Evolutionary conservation across 192 early-diverging fungal genomes (phyloP).

Genomic region (Cetraspora pellucida): DNA sequence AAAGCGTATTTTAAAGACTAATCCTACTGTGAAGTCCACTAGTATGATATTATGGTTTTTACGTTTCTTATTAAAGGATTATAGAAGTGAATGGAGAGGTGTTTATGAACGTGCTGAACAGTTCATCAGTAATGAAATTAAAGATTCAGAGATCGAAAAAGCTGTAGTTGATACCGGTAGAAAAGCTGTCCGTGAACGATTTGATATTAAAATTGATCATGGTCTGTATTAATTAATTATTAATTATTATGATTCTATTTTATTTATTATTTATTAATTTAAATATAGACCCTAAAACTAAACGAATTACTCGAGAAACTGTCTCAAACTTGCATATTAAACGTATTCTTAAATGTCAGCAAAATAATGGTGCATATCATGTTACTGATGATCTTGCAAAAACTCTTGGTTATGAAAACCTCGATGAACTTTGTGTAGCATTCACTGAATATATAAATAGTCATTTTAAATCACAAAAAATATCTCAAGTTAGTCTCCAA

Average conservation of each 20-base stretch:
- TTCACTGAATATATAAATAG: neutral
- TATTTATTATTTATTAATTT: no score
- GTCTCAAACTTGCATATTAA: neutral
- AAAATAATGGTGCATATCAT: neutral
- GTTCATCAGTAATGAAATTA: conserved; percentile 19
- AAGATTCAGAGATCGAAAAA: conserved; percentile 28
- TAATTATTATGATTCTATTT: neutral
- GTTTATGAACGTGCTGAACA: conserved; percentile 30
- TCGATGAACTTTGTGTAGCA: neutral
- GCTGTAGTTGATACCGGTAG: neutral
- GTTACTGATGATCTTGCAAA: conserved; percentile 14
- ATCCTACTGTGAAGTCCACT: conserved; percentile 10
- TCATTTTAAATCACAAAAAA: neutral
- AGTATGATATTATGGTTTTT: conserved; percentile 34
- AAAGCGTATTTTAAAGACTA: neutral
- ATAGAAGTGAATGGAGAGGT: conserved; percentile 2
- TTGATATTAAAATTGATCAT: conserved; percentile 4
- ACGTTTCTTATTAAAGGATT: conserved; percentile 20
- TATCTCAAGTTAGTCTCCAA: neutral
- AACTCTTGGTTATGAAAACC: conserved; percentile 7
- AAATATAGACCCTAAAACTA: neutral
- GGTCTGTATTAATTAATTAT: conserved; percentile 4
- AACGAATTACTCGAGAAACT: neutral
- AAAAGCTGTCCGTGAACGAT: conserved; percentile 16
- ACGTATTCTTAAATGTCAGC: conserved; percentile 9